A percentile compares a stretch with the other conserved stretches of the same genome.
Conservation (phyloP, 164 flowering plant species). For the Sextonia rubra region DNA sequence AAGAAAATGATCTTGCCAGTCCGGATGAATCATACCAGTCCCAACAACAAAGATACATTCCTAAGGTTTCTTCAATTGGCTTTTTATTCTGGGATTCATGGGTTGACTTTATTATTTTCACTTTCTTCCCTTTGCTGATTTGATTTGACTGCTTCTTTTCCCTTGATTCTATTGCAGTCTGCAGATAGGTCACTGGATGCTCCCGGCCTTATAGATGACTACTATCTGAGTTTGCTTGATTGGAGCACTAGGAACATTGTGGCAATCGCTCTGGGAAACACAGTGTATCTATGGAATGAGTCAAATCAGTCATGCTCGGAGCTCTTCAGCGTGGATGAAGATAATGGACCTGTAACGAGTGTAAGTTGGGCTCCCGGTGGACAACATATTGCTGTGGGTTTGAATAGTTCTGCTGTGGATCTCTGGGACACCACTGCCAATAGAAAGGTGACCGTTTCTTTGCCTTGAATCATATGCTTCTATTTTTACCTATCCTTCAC, state of each 20-base stretch:
- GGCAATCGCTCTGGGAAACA: slow-evolving; percentile 41
- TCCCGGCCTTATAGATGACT: slow-evolving; percentile 31
- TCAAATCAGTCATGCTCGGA: not conserved
- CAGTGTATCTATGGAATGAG: slow-evolving; percentile 39
- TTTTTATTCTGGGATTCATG: not conserved
- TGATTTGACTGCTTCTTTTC: not conserved
- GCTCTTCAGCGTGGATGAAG: slow-evolving; percentile 13
- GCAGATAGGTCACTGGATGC: slow-evolving; percentile 39
- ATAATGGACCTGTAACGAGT: slow-evolving; percentile 27
- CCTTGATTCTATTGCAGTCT: slow-evolving; percentile 11
- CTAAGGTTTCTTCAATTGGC: too few species aligned
- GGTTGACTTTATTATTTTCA: too few species aligned
- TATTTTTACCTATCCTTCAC: not conserved
- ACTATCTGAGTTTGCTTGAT: slow-evolving; percentile 38
- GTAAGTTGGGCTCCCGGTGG: slow-evolving; percentile 43
- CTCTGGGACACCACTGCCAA: slow-evolving; percentile 30
- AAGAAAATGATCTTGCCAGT: too few species aligned
- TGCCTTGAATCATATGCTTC: too few species aligned
- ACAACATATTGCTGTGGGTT: slow-evolving; percentile 36
- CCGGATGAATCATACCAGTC: too few species aligned
- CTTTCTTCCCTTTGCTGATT: not conserved
- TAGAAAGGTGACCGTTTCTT: too few species aligned
- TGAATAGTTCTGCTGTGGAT: slow-evolving; percentile 26
- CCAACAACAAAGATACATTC: too few species aligned
- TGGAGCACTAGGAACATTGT: slow-evolving; percentile 47